Evolutionary conservation across 2,329 filamentous ascomycete species (phyloP), one percentile per base, ranked within the genome.

Genomic region (Lasiodiplodia gonubiensis): DNA sequence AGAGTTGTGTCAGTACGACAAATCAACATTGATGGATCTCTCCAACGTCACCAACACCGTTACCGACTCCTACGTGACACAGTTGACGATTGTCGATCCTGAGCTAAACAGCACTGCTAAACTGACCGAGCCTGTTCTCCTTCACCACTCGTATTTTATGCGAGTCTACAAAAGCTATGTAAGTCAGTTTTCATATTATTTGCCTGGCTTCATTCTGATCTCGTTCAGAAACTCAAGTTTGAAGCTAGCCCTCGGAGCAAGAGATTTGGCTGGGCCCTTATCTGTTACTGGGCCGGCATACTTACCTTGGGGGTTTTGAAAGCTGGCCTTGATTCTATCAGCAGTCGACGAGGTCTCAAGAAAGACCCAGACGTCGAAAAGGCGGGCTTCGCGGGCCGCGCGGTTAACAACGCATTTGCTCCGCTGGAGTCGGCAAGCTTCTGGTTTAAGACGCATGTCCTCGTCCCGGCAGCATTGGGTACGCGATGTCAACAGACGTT

Each of bases 401-500:
- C 21, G 3, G 1, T 52, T n/a, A 18, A 33, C 14, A 60, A 27
- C 30, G 3, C 39, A 18, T n/a, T 25, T 6, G 42, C 12, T 18
- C 51, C 67, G 10, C 63, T 70, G 23, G 51, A 67, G 14, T 49
- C 39, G 18, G 30, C 69, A 10, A 70, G 74, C 65, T 71, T 77
- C 39, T 81, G 78, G 77, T 25, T 79, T 3, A 71, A 77, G 27
- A 76, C 74, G 2, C 72, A 82, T 70, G 55, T 86, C 11, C 76
- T 82, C 10, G 72, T 82, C 11, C 81, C 84, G 4, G 78, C 81
- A 1, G 76, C 82, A 0, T 78, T 84, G 46, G 78, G 79, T 27
- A 74, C 78, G 16, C 77, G 80, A 54, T 79, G 79, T 49, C 80
- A 81, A 27, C 79, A 80, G 35, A 74, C 77, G 0, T 69, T 82